These are phyloP conservation scores for Oryza longistaminata DNA, from an alignment of 176 grass and related monocot species.

Conservation along the genomic window DNA sequence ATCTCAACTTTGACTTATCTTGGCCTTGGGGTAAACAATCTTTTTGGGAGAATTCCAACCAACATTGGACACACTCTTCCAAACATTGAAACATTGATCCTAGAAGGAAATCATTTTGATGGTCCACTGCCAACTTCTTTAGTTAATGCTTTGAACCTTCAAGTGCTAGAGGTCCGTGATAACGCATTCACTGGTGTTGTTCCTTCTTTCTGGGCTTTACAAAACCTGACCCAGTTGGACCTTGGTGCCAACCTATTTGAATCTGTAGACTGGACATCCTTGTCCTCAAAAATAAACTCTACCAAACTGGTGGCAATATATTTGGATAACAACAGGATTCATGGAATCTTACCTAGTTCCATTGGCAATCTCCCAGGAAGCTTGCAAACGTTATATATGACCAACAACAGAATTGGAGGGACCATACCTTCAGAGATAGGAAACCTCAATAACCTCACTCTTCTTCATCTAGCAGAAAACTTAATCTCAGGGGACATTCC, in stretches of 20 bases:
- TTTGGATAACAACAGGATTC: too few relatives aligned
- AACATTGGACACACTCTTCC: slow-evolving; percentile 7
- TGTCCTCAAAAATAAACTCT: background rate
- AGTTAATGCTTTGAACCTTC: background rate
- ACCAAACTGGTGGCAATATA: too few relatives aligned
- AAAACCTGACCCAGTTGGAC: background rate
- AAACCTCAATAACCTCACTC: background rate
- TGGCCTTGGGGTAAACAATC: background rate
- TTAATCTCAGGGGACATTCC: background rate
- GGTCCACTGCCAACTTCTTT: slow-evolving; percentile 11
- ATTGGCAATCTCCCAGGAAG: slow-evolving; percentile 23
- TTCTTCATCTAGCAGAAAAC: background rate
- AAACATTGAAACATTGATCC: background rate
- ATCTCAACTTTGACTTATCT: background rate
- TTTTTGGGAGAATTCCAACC: background rate
- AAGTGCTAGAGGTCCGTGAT: background rate
- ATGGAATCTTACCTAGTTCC: background rate
- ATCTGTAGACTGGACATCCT: slow-evolving; percentile 18
- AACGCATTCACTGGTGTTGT: background rate
- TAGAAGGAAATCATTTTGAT: background rate
- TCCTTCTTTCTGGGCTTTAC: background rate
- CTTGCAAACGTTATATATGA: background rate
- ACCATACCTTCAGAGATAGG: background rate
- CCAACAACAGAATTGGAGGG: background rate
- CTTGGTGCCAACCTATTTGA: background rate